Evolutionary conservation across 2,329 filamentous ascomycete genomes (phyloP).

Genomic region (Neonectria faginata): DNA sequence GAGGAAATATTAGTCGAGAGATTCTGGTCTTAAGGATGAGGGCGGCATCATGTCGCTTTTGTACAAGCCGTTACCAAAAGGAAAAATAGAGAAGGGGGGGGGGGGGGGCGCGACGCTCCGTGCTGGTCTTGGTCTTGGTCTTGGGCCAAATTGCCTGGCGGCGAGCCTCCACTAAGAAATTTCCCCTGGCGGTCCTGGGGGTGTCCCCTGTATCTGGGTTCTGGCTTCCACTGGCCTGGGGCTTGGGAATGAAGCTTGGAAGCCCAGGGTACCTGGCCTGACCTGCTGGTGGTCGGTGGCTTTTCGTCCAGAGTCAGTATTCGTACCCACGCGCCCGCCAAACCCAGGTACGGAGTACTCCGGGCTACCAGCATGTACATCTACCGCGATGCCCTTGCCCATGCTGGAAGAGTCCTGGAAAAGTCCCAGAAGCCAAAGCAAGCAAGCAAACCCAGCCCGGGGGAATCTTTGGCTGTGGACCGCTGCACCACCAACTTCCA

Average conservation of each 20-base stretch:
- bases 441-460: conserved; percentile 17
- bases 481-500: not conserved
- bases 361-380: not conserved
- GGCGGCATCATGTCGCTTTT: conserved; percentile 43
- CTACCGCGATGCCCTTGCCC: conserved; percentile 1
- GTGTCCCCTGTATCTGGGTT: not conserved
- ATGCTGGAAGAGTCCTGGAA: conserved; percentile 1
- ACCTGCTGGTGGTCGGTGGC: conserved; percentile 37
- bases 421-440: conserved; percentile 4
- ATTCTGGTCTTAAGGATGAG: conserved; percentile 35
- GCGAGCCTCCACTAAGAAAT: conserved; percentile 2
- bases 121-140: conserved; percentile 6
- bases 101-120: conserved; percentile 7
- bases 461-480: conserved; percentile 21
- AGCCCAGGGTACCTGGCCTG: conserved; percentile 34
- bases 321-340: conserved; percentile 23
- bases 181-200: conserved; percentile 15
- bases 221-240: not conserved
- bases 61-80: conserved; percentile 35
- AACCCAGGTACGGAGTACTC: not conserved
- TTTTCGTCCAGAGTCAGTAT: conserved; percentile 8
- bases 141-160: conserved; percentile 14
- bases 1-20: conserved; percentile 14
- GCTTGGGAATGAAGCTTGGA: conserved; percentile 32
- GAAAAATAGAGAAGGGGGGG: conserved; percentile 30